Evolutionary conservation across 805 yeast genomes (phyloP).

Genomic region (Pichia exigua): DNA sequence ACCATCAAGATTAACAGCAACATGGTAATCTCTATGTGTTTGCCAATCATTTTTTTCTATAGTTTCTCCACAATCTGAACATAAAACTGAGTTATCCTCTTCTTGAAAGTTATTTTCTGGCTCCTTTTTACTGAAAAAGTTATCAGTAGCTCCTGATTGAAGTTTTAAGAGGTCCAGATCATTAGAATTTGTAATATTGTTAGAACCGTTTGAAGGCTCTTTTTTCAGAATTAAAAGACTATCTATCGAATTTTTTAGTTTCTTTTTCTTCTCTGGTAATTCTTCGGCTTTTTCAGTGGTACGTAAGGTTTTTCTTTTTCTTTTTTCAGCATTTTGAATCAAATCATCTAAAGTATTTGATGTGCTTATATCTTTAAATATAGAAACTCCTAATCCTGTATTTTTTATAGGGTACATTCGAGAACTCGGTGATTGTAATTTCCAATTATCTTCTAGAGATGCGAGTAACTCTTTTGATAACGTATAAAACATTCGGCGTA

Average conservation of each 20-base stretch:
- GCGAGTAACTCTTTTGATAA: slow-evolving; percentile 15
- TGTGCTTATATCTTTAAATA: slow-evolving; percentile 32
- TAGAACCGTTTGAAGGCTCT: neutral
- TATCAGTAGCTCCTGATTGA: neutral
- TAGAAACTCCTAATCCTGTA: slow-evolving; percentile 44
- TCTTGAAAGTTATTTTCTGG: neutral
- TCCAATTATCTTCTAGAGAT: slow-evolving; percentile 19
- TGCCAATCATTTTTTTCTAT: slow-evolving; percentile 5
- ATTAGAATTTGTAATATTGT: neutral
- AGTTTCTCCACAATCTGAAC: slow-evolving; percentile 13
- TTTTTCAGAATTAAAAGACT: neutral
- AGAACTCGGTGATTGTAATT: slow-evolving; percentile 8
- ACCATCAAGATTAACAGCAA: slow-evolving; percentile 18
- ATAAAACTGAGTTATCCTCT: neutral
- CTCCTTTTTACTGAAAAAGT: neutral
- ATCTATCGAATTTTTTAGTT: neutral
- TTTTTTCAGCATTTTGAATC: slow-evolving; percentile 9
- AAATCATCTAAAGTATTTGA: slow-evolving; percentile 23
- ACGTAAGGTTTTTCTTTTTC: neutral
- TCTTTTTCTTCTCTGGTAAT: neutral
- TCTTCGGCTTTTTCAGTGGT: neutral
- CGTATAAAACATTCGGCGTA: slow-evolving; percentile 23
- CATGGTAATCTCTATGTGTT: slow-evolving; percentile 25
- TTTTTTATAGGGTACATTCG: slow-evolving; percentile 41
- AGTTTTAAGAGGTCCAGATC: neutral